Evolutionary conservation across 2,329 filamentous ascomycete species (phyloP).

Genomic region (Seiridium unicorne): DNA sequence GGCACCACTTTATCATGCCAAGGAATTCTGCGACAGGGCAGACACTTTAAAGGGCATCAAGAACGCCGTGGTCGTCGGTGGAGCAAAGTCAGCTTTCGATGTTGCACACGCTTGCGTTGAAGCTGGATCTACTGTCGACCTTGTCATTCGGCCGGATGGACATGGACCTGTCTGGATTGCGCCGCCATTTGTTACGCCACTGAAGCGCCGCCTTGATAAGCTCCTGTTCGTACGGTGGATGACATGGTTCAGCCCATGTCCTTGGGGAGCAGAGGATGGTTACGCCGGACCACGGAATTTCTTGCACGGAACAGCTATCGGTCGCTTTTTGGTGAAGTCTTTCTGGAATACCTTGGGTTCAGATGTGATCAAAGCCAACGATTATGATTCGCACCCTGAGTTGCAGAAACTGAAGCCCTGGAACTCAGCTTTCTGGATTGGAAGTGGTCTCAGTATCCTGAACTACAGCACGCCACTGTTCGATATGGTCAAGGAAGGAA

Average conservation of each 20-base stretch:
- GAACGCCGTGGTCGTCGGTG: constrained; percentile 51
- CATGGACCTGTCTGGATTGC: constrained; percentile 52
- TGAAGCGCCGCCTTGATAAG: constrained; percentile 43
- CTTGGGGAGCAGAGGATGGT: background rate
- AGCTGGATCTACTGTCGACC: constrained; percentile 47
- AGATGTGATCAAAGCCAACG: constrained; percentile 1
- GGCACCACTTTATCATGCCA: constrained; percentile 52
- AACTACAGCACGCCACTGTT: constrained; percentile 58
- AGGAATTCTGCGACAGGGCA: constrained; percentile 37
- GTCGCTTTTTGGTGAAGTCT: background rate
- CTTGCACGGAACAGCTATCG: constrained; percentile 6
- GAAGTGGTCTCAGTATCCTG: constrained; percentile 53
- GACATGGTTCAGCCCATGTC: constrained; percentile 34
- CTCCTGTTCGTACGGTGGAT: constrained; percentile 43
- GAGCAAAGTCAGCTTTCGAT: constrained; percentile 60
- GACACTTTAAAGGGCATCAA: constrained; percentile 29
- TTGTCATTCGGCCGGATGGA: constrained; percentile 52
- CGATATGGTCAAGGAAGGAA: constrained; percentile 47
- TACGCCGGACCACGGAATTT: constrained; percentile 2
- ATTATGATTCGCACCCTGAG: constrained; percentile 1
- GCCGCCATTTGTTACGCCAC: constrained; percentile 42
- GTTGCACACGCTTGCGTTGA: constrained; percentile 54
- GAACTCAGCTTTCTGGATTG: constrained; percentile 48
- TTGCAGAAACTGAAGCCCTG: constrained; percentile 41
- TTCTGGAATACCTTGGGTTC: constrained; percentile 8